phyloP scores from a whole-genome alignment of 164 flowering plant species.

The Macadamia tetraphylla region DNA sequence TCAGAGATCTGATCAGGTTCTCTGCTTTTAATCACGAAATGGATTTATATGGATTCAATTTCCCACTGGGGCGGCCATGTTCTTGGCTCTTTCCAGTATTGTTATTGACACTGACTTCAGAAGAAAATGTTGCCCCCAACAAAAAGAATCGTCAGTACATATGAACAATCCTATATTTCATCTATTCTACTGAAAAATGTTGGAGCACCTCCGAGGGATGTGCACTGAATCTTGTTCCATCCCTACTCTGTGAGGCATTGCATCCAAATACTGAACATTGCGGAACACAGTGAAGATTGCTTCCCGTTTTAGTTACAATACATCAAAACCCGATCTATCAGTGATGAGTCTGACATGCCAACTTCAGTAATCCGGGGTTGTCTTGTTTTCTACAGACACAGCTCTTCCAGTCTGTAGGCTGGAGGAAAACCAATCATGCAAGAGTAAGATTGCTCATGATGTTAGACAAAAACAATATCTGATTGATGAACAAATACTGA shows the following conservation, averaged over 20 bases:
- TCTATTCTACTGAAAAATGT: too few species aligned
- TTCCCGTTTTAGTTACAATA: not conserved
- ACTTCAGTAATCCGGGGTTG: not conserved
- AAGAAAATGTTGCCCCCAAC: not conserved
- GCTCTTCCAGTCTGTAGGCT: slow-evolving; percentile 14
- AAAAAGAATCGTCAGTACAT: not conserved
- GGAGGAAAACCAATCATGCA: not conserved
- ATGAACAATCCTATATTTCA: not conserved
- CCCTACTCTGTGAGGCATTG: slow-evolving; percentile 1
- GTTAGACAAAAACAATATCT: too few species aligned
- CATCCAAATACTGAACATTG: not conserved
- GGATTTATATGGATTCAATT: too few species aligned
- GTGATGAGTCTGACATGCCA: not conserved
- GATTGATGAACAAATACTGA: not conserved
- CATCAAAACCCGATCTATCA: not conserved
- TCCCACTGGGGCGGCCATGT: too few species aligned
- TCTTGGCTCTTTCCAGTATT: too few species aligned
- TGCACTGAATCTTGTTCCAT: not conserved
- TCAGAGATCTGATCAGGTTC: too few species aligned
- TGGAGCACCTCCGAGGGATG: not conserved
- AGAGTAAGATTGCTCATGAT: too few species aligned
- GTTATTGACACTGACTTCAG: not conserved
- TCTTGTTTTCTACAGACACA: slow-evolving; percentile 3
- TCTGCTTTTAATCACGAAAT: too few species aligned
- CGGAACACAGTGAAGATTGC: too few species aligned